Evolutionary conservation across 2,329 filamentous ascomycete genomes (phyloP), one percentile per base, ranked within the genome.

Genomic region (Colletotrichum caudatum): DNA sequence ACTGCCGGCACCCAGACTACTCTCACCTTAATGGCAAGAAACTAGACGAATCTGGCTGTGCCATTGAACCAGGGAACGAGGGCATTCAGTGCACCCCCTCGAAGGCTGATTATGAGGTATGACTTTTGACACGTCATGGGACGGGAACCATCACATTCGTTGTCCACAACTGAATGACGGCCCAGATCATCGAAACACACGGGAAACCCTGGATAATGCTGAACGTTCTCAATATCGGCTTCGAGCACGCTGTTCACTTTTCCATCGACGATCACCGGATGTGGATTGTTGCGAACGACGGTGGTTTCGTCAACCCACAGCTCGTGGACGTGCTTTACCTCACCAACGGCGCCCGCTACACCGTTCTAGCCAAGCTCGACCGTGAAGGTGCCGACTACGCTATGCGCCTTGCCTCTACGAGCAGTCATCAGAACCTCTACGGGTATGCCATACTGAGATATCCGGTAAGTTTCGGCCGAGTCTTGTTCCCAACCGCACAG

Each of bases 281-380:
- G 78, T 88, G 82, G 80, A 80, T 89, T 3, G 87, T 87, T 74
- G 85, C 84, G 46, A 84, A 87, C 54, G 88, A 89, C 69, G 87
- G 84, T 5, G 78, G 83, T 6, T 89, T 87, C 76, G 85, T 90
- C 64, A 78, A 84, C 71, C 88, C 88, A 1, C 79, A 84, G 64
- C 81, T 80, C 1, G 66, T 69, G 12, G 66, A 69, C n/a, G 66
- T 64, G 14, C 60, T 69, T 33, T 75, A 77, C 0, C 74, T 89
- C 6, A 80, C 80, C 69, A 88, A 87, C 66, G 88, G 87, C 7
- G 85, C 86, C 67, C 82, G 87, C 3, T 88, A 85, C 74, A 87
- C 86, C 0, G 79, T 89, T 0, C 74, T 89, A 51, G 74, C 87
- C 72, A 77, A 83, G 66, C 79, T 89, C 2, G 78, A 84, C 39